phyloP scores from a whole-genome alignment of 192 early-diverging fungal genomes.

The Coemansia sp. region DNA sequence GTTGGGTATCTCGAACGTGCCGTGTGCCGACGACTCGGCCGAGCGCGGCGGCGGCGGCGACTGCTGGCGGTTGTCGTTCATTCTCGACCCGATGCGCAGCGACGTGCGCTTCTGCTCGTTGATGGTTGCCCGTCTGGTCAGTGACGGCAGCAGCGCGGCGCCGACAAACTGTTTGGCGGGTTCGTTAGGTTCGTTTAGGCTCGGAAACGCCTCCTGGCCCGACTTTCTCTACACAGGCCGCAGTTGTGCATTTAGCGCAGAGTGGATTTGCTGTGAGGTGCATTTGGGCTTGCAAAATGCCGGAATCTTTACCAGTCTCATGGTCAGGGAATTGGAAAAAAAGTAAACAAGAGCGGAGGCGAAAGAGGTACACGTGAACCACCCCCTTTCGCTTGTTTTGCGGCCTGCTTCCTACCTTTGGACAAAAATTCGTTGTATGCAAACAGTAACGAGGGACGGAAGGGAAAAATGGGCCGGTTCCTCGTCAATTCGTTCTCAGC shows the following conservation, averaged over 20 bases:
- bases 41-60: constrained; percentile 8
- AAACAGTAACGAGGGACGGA: not conserved
- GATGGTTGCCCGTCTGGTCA: constrained; percentile 41
- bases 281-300: constrained; percentile 3
- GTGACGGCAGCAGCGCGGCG: constrained; percentile 39
- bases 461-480: not conserved
- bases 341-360: not conserved
- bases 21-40: constrained; percentile 18
- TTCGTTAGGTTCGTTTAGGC: constrained; percentile 9
- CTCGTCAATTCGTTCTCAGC: too few species aligned
- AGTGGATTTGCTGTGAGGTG: not conserved
- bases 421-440: too few species aligned
- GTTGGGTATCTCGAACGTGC: constrained; percentile 39
- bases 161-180: constrained; percentile 30
- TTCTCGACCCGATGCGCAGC: constrained; percentile 29
- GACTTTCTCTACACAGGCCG: not conserved
- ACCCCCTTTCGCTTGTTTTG: too few species aligned
- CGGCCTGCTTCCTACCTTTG: too few species aligned
- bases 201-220: constrained; percentile 17
- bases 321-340: too few species aligned
- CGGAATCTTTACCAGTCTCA: constrained; percentile 1
- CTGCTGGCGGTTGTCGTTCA: constrained; percentile 6
- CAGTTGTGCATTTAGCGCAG: not conserved
- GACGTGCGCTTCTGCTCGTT: constrained; percentile 35
- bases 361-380: not conserved